phyloP scores from a whole-genome alignment of 1,284 basidiomycete genomes.

The Erythrobasidium hasegawianum region DNA sequence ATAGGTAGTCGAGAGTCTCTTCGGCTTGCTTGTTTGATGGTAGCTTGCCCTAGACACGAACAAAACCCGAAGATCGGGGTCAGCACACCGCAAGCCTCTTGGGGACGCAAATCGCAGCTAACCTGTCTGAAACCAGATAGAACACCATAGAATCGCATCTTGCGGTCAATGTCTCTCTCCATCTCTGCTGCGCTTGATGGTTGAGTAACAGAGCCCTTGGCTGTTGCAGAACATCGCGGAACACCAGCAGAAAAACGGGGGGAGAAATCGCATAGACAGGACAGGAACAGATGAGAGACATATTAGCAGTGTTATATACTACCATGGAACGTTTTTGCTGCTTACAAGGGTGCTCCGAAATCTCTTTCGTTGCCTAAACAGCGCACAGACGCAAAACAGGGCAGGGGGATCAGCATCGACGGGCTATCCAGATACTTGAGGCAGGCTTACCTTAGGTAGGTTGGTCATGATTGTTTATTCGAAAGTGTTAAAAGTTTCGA shows the following conservation, averaged over 20 bases:
- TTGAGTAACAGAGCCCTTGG: constrained; percentile 49
- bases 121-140: constrained; percentile 72
- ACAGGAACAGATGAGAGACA: no score
- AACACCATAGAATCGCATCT: constrained; percentile 60
- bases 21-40: constrained; percentile 61
- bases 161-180: constrained; percentile 51
- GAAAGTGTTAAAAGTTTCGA: no score
- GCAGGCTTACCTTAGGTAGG: no score
- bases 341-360: no score
- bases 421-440: no score
- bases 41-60: constrained; percentile 25
- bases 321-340: no score
- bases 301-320: no score
- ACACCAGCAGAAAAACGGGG: neutral
- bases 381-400: no score
- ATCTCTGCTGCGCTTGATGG: constrained; percentile 48
- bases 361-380: no score
- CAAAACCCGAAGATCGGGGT: neutral
- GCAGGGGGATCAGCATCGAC: no score
- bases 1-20: constrained; percentile 64
- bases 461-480: no score
- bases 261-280: neutral
- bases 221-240: constrained; percentile 10
- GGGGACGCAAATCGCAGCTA: neutral
- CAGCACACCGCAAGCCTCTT: neutral